These are phyloP conservation scores for Arthrobotrys conoides DNA, from an alignment of 2,329 filamentous ascomycete genomes.

Conservation along the genomic window DNA sequence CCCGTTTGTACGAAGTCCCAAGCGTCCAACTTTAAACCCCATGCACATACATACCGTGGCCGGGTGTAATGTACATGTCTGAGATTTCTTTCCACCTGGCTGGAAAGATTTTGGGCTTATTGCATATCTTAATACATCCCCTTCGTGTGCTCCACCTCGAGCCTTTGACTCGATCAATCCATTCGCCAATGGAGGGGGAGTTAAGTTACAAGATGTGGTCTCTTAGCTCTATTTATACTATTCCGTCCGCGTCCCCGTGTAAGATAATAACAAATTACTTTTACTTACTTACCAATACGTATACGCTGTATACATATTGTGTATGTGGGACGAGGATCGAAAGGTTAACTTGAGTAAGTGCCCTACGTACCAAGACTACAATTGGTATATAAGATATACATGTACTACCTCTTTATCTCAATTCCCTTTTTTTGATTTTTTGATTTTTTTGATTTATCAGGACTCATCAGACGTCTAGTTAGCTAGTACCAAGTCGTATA, in stretches of 20 bases:
- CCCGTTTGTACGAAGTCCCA: constrained; percentile 21
- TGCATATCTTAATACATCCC: constrained; percentile 54
- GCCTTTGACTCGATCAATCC: constrained; percentile 50
- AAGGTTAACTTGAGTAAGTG: too few relatives aligned
- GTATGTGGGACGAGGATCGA: constrained; percentile 1
- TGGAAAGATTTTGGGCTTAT: constrained; percentile 50
- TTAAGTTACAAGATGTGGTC: constrained; percentile 38
- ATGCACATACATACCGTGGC: constrained; percentile 58
- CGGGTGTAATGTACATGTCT: constrained; percentile 60
- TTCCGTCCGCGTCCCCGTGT: constrained; percentile 24
- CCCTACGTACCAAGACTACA: constrained; percentile 2
- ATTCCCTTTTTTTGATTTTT: neutral
- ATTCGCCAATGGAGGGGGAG: constrained; percentile 41
- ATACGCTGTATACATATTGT: too few relatives aligned
- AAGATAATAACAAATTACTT: neutral
- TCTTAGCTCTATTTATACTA: constrained; percentile 59
- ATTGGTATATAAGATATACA: constrained; percentile 11
- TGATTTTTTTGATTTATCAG: neutral
- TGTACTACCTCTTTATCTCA: neutral
- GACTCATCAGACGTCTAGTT: neutral
- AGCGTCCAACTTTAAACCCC: constrained; percentile 59
- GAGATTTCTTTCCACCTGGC: constrained; percentile 56
- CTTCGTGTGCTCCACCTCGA: constrained; percentile 27
- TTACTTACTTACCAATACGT: neutral
- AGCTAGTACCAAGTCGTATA: constrained; percentile 3